Base-by-base conservation (phyloP, 2,329 filamentous ascomycete genomes). In the Onygenales sp. region DNA sequence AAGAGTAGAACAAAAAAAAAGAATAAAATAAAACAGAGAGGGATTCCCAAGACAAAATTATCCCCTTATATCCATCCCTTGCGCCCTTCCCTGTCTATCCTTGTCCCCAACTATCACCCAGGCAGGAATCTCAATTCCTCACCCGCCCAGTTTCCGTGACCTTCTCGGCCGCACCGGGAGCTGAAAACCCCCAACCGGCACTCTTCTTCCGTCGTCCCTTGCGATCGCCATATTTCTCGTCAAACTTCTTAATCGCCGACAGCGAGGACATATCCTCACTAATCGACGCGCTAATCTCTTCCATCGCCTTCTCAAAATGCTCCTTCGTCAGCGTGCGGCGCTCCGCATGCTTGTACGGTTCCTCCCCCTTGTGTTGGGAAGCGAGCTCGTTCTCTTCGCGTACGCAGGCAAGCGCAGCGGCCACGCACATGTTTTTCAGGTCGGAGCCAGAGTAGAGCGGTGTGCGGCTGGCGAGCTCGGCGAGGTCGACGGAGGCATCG, bases 241-340 rank as follows among this genome's bases (percentile, higher is more conserved):
- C 93, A 65, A 97, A 98, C 71, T 94, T 94, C 62, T 88, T 81
- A 62, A 98, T 95, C 10, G 88, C 87, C 59, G 83, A 82, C 57
- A 98, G 74, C 34, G 83, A 88, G 48, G 82, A 78, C 92, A 96
- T 97, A 64, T 98, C 91, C 69, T 96, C 92, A 62, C 83, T 91
- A 59, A 96, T 91, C 62, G 88, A 94, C 0, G 93, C 90, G 53
- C 86, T 88, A 60, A 98, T 95, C 69, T 97, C 91, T 62, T 83
- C 80, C 62, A 95, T 77, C 2, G 89, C 93, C 59, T 83, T 86
- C 13, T 91, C 86, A 64, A 98, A 97, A 70, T 98, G 93, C 2
- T 76, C 69, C 21, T 72, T 70, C 3, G 74, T 76, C 33, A 98
- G 76, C 0, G 78, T 79, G 8, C 89, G 81, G 61, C 80, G 83